Evolutionary conservation across 2,329 filamentous ascomycete genomes (phyloP).

Genomic region (Endocalyx cinctus): DNA sequence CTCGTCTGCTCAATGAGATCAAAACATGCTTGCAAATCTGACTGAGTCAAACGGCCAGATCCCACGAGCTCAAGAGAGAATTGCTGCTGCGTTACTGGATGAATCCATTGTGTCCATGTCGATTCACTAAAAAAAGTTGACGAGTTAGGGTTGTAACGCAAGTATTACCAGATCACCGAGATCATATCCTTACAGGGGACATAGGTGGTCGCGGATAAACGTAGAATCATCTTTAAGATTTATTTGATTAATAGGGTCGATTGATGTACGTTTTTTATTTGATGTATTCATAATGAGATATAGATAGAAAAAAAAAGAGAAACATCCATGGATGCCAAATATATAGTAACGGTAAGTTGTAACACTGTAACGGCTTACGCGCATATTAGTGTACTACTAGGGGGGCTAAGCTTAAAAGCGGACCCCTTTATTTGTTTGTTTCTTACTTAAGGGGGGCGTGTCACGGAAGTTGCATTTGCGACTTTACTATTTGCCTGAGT

Average conservation of each 20-base stretch:
- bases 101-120: conserved; percentile 40
- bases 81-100: conserved; percentile 37
- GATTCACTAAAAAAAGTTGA: conserved; percentile 10
- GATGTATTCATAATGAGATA: no score
- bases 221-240: conserved; percentile 43
- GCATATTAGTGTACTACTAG: no score
- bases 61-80: conserved; percentile 43
- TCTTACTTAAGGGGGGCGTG: no score
- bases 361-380: no score
- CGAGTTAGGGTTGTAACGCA: no score
- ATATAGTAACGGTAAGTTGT: no score
- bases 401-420: no score
- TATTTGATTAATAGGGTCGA: conserved; percentile 41
- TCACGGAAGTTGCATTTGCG: no score
- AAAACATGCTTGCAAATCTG: conserved; percentile 51
- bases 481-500: no score
- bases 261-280: conserved; percentile 18
- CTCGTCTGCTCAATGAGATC: conserved; percentile 60
- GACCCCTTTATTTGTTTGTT: no score
- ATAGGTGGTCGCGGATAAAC: conserved; percentile 46
- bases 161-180: not conserved
- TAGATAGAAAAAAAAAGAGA: no score
- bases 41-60: conserved; percentile 32
- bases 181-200: conserved; percentile 35
- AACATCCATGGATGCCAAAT: no score